Base-by-base conservation (phyloP, 495 filamentous ascomycete species). In the Tuber magnatum region DNA sequence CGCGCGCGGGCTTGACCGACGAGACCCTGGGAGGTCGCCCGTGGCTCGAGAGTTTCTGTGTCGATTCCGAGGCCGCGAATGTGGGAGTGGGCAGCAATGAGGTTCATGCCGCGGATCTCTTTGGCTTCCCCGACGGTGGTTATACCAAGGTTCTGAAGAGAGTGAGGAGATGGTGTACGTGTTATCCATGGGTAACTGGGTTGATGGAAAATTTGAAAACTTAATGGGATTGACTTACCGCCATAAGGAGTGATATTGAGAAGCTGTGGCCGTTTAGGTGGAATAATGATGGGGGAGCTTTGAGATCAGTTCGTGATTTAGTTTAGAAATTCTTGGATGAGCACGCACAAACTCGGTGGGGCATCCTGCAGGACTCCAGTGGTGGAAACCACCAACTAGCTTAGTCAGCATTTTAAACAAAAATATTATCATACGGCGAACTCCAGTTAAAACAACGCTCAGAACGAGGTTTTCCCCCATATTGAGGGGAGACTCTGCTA, bases 1-100 rank as follows among this genome's bases (percentile, higher is more conserved):
- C 95, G 91, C 61, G 95, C 96, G 84, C 94, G 94, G 81, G 97
- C 90, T 85, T 99, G 95, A 56, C 95, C 95, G 8, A 99, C 95
- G 41, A 99, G 89, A n/a, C 95, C 95, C 83, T 97, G 94, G 0
- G 94, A 97, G n/a, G 90, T 88, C 44, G 88, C 82, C 73, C 94
- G 89, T 43, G 94, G 94, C 81, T 97, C 93, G 75, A 98, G 87
- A 12, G 94, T 93, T 80, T 97, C 96, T 70, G 88, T 86, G 87
- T 97, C 94, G 75, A 99, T 94, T 71, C 95, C 95, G 28, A 99
- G 88, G 40, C 95, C 95, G 78, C 93, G 90, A 80, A 99, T 97
- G 84, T 99, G 96, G 70, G 95, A 97, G 87, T 99, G 95, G 74
- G 95, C 96, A 76, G 95, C 94, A 83, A 98, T 95, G 84, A 98